Base-by-base conservation (phyloP, 2,329 filamentous ascomycete species). In the Purpureocillium lavendulum region DNA sequence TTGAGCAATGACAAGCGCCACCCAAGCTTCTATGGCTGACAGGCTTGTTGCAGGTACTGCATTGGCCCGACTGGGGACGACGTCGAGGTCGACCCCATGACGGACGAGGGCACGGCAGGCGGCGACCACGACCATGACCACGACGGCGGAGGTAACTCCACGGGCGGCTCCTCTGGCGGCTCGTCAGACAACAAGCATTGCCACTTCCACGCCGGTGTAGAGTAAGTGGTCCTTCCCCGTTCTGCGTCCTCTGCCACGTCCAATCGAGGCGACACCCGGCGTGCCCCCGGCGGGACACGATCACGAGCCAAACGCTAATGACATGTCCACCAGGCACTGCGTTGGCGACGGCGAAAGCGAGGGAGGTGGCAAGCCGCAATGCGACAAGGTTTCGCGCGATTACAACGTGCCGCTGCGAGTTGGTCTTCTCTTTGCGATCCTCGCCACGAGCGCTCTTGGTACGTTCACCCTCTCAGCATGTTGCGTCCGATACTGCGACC, bases 171-270 rank as follows among this genome's bases (percentile, higher is more conserved):
- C n/a, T n/a, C n/a, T n/a, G n/a, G 52, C 34, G 39, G 35, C 8
- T 31, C 21, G 8, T 34, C 28, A 18, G 30, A 28, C 21, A 37
- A 43, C 33, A 39, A 37, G 24, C 38, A 51, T 30, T 52, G 50
- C 49, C 84, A 88, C 53, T 85, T 82, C 58, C 83, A 88, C 49
- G 82, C 82, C 9, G 82, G 82, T 30, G 78, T 87, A 16, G 80
- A 86, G 81, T 84, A 64, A 60, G 78, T 41, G 9, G 1, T 21
- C 24, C n/a, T 17, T n/a, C 10, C 29, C 10, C 10, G 10, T 10
- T 10, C 10, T 10, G 21, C 21, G 21, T n/a, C n/a, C n/a, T n/a
- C n/a, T n/a, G n/a, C n/a, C n/a, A n/a, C n/a, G n/a, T n/a, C n/a
- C n/a, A n/a, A n/a, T n/a, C n/a, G n/a, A n/a, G n/a, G n/a, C n/a